Percentiles rank a stretch among this genome's conserved stretches.
These are phyloP conservation scores for Aechmea fasciata DNA, from an alignment of 176 grass and related monocot genomes.

Conservation along the genomic window DNA sequence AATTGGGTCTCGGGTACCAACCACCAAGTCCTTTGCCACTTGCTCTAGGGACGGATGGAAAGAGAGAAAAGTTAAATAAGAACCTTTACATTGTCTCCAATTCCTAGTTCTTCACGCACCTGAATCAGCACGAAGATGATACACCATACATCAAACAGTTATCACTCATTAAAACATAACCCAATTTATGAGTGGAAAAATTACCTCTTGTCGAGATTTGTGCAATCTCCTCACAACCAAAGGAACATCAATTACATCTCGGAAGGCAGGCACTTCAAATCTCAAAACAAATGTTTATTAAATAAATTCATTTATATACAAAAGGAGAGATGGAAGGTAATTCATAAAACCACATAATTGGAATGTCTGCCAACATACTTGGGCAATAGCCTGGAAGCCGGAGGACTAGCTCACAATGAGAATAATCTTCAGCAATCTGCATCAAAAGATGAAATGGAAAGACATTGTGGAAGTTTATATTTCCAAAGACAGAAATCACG, in stretches of 20 bases:
- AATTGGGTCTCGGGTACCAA: too few species aligned
- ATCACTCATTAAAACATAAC: background rate
- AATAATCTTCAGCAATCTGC: constrained; percentile 97
- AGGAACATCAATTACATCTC: constrained; percentile 90
- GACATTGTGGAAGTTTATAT: background rate
- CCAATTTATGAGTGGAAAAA: background rate
- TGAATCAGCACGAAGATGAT: constrained; percentile 23
- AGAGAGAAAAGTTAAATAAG: too few species aligned
- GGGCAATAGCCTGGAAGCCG: constrained; percentile 94
- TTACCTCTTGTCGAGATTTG: constrained; percentile 71
- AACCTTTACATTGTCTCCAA: constrained; percentile 75
- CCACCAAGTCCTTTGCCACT: too few species aligned
- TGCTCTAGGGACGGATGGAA: too few species aligned
- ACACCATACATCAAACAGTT: background rate
- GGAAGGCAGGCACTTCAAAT: constrained; percentile 77
- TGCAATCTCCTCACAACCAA: constrained; percentile 81
- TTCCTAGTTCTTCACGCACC: constrained; percentile 83
- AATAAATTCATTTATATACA: background rate
- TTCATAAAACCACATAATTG: background rate
- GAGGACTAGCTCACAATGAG: constrained; percentile 82
- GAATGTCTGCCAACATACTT: constrained; percentile 40
- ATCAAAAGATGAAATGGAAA: background rate
- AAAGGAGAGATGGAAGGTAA: background rate
- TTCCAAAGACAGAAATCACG: background rate
- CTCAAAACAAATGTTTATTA: constrained; percentile 15